A percentile compares a stretch with the other conserved stretches of the same genome.
Evolutionary conservation across 192 early-diverging fungal species (phyloP).

Genomic region (Geranomyces michiganensis): DNA sequence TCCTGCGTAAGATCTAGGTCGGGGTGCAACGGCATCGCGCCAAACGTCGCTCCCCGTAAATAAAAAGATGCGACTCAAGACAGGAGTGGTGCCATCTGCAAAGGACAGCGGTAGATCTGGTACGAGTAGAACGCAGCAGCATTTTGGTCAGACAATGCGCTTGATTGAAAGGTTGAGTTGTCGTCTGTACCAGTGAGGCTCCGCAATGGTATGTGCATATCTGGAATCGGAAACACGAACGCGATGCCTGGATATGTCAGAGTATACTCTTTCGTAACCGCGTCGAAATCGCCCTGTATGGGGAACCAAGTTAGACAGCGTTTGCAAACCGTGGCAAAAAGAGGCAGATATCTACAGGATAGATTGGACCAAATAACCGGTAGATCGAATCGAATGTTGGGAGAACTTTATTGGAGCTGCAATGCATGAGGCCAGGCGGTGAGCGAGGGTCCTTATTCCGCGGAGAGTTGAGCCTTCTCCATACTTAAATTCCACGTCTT

Average conservation of each 20-base stretch:
- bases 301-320: conserved; percentile 2
- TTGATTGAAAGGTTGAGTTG: not conserved
- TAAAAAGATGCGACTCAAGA: conserved; percentile 63
- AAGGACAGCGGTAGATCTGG: conserved; percentile 72
- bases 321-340: not conserved
- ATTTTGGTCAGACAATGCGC: not conserved
- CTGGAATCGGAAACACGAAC: conserved; percentile 73
- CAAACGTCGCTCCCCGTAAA: conserved; percentile 58
- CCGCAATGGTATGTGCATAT: conserved; percentile 47
- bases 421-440: not conserved
- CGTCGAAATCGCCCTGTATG: conserved; percentile 65
- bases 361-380: conserved; percentile 66
- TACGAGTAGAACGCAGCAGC: not conserved
- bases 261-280: conserved; percentile 54
- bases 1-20: not conserved
- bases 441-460: too few species aligned
- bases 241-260: conserved; percentile 75
- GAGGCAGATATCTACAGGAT: conserved; percentile 23
- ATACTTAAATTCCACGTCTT: conserved; percentile 62
- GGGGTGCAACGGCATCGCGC: conserved; percentile 46
- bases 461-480: not conserved
- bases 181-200: conserved; percentile 23
- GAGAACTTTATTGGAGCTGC: conserved; percentile 60
- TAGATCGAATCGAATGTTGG: conserved; percentile 72
- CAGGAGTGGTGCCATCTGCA: conserved; percentile 75